Percentiles rank a stretch among this genome's conserved stretches.
These are phyloP conservation scores for Leccinum holopus DNA, from an alignment of 1,284 basidiomycete genomes.

Conservation along the genomic window DNA sequence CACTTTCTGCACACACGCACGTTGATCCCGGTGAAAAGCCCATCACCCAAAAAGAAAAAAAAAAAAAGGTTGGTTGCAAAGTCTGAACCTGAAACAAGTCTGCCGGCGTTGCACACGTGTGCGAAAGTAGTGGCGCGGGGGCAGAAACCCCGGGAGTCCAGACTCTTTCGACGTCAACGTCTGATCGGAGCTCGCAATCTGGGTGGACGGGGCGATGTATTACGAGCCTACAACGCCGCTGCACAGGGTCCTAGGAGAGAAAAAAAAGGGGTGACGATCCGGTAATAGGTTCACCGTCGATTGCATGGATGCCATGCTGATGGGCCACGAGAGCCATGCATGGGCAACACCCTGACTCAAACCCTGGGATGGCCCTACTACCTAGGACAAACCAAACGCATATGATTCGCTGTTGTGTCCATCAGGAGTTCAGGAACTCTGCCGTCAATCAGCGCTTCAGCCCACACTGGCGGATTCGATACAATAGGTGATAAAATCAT, in stretches of 20 bases:
- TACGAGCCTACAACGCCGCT: background rate
- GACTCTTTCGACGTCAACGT: no score
- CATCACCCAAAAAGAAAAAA: background rate
- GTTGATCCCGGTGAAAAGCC: no score
- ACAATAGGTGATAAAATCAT: conserved; percentile 1
- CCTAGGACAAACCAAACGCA: background rate
- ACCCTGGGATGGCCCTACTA: background rate
- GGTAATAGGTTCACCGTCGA: conserved; percentile 8
- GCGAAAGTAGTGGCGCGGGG: no score
- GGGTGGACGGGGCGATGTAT: background rate
- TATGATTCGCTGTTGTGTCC: background rate
- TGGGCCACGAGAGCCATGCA: conserved; percentile 19
- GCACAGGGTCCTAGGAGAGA: background rate
- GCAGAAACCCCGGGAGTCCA: no score
- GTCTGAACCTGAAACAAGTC: no score
- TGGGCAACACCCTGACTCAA: conserved; percentile 10
- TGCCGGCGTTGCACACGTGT: no score
- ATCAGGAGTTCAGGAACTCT: background rate
- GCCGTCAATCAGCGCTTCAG: background rate
- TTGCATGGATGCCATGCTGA: conserved; percentile 22
- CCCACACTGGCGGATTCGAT: background rate
- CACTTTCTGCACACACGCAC: no score
- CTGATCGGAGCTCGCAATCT: background rate
- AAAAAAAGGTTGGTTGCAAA: no score
- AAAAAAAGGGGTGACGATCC: conserved; percentile 4